Evolutionary conservation across 805 yeast genomes (phyloP), one percentile per base, ranked within the genome.

Genomic region (Candida cerambycidarum): DNA sequence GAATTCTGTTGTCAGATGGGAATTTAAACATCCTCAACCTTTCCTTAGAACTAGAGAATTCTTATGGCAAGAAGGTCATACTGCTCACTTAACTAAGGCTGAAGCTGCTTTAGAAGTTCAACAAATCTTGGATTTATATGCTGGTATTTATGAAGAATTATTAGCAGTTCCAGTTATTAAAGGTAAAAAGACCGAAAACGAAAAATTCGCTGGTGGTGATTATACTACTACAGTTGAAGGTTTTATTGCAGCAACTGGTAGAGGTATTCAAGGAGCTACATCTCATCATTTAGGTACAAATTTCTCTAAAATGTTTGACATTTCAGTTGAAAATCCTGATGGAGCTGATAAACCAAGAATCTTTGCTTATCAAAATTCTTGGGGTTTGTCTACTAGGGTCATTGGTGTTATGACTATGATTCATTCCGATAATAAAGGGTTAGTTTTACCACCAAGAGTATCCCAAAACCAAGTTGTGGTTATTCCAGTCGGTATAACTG

Each of bases 1-100:
- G 99, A 95, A 95, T 75, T 90, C 97, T 14, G 99, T 93, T 34
- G 99, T 93, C 39, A 85, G 99, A 76, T 93, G 99, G 99, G 99
- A 93, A 73, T 93, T 93, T 75, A 93, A 93, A 76, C 98, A 93
- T 69, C 99, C 99, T 45, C 99, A 93, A 73, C 99, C 99, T 39
- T 93, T 93, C 70, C 73, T 93, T 63, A 86, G 99, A 79, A 95
- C 99, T 11, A 85, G 99, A 74, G 99, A 93, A 72, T 93, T 93
- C 73, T 76, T 93, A 67, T 93, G 99, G 99, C 99, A 93, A 74
- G 99, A 93, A 74, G 99, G 99, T 57, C 99, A 93, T 75, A 93
- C 99, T 39, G 99, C 96, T 42, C 96, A 88, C 66, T 78, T 95
- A 61, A 85, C 95, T 43, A 67, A 73, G 51, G 87, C 82, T 48